Evolutionary conservation across 805 yeast species (phyloP).

Genomic region (Debaryomyces prosopidis): DNA sequence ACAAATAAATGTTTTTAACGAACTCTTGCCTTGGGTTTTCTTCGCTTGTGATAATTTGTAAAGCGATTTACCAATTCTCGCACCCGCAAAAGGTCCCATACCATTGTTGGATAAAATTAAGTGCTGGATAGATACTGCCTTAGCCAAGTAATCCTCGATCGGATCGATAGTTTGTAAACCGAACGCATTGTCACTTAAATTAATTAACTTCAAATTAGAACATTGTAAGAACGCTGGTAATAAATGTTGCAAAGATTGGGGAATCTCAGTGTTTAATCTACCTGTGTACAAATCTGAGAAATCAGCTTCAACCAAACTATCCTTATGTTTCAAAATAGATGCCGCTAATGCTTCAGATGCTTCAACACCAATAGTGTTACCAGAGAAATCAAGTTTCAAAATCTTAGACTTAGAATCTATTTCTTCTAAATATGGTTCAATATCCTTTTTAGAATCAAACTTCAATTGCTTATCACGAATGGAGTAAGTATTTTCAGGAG

Average conservation of each 20-base stretch:
- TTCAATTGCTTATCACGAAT: slow-evolving; percentile 75
- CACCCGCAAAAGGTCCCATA: slow-evolving; percentile 97
- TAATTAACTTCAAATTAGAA: slow-evolving; percentile 67
- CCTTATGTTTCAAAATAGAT: slow-evolving; percentile 44
- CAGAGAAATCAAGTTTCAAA: slow-evolving; percentile 75
- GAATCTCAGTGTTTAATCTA: slow-evolving; percentile 91
- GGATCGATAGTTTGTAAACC: slow-evolving; percentile 95
- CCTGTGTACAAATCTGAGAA: slow-evolving; percentile 95
- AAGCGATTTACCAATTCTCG: slow-evolving; percentile 86
- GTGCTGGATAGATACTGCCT: slow-evolving; percentile 80
- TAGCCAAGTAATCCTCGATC: slow-evolving; percentile 71
- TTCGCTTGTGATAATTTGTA: slow-evolving; percentile 70
- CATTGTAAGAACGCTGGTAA: slow-evolving; percentile 73
- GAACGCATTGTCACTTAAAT: slow-evolving; percentile 93
- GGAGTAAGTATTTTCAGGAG: slow-evolving; percentile 48
- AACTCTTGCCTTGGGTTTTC: slow-evolving; percentile 43
- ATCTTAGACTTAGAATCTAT: slow-evolving; percentile 39
- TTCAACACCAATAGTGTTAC: slow-evolving; percentile 92
- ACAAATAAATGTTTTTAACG: slow-evolving; percentile 85
- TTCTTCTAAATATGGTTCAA: slow-evolving; percentile 65
- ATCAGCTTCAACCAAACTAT: slow-evolving; percentile 64
- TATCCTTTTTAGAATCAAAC: slow-evolving; percentile 70
- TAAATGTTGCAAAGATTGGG: slow-evolving; percentile 70
- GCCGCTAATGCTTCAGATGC: slow-evolving; percentile 75
- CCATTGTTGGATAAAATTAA: slow-evolving; percentile 92